Evolutionary conservation across 805 yeast genomes (phyloP), one percentile per base, ranked within the genome.

Genomic region (Saccharomycopsis babjevae): DNA sequence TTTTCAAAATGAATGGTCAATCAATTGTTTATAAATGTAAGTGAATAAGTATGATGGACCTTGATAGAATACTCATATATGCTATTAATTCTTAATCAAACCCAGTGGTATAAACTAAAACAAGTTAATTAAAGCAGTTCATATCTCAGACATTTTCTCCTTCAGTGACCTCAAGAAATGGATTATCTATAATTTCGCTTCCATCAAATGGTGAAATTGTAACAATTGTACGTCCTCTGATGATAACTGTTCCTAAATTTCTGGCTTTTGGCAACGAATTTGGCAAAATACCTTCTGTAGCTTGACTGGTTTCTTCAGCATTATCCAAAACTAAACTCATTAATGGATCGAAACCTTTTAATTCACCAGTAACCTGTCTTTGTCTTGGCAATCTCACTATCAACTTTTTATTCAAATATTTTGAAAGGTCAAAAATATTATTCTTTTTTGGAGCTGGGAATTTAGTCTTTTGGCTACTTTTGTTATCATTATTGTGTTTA

Each of bases 301-400:
- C 91, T 73, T 86, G 77, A 50, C 86, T 68, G 8, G 77, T 79
- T 71, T 94, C 97, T 39, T 76, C 75, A 5, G 83, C 85, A 36
- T 86, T 82, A 68, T 86, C 90, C 63, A 88, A 77, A 1, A 88
- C 93, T 67, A 88, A 74, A 73, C 88, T 88, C 89, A 87, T 84
- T 69, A 87, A 77, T 70, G 85, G 91, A 70, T 88, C 96, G 69
- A 79, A 86, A 6, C 98, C 97, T 67, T 88, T 89, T 67, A 93
- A 79, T 0, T 76, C 75, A 40, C 99, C 99, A 18, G 78, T 77
- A n/a, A 88, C 83, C 67, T 85, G 84, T 69, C 97, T 83, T 6
- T 97, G 97, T 13, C 96, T 96, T 66, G 85, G 80, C 70, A 94
- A 83, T 67, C 88, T 85, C 59, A 92, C 93, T 67, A 85, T 80